Percentiles rank a stretch among this genome's conserved stretches.
Evolutionary conservation across 176 grass and related monocot species (phyloP).

Genomic region (Avena sativa): DNA sequence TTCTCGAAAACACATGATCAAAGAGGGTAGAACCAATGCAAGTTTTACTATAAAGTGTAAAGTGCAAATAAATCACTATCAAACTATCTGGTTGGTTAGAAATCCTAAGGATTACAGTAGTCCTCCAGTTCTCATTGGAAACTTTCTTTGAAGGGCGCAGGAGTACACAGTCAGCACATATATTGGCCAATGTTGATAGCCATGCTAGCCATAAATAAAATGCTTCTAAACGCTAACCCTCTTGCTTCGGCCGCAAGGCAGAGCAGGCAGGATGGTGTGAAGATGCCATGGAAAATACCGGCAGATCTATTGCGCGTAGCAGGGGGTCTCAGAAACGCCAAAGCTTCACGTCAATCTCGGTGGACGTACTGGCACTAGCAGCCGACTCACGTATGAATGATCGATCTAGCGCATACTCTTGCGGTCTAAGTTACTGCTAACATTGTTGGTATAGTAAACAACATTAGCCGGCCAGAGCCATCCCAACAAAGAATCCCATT

Average conservation of each 20-base stretch:
- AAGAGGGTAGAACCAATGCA: background rate
- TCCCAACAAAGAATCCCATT: background rate
- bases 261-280: background rate
- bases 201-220: background rate
- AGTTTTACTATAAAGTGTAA: background rate
- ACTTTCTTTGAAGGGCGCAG: background rate
- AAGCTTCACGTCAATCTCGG: background rate
- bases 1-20: no score
- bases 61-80: background rate
- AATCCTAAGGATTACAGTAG: background rate
- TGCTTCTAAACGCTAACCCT: background rate
- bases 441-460: background rate
- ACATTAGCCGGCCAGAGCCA: conserved; percentile 1
- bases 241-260: conserved; percentile 20
- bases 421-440: background rate
- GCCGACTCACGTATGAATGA: background rate
- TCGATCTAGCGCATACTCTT: conserved; percentile 9
- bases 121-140: background rate
- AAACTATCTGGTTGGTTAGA: background rate
- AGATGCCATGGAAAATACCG: background rate
- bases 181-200: background rate
- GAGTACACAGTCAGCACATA: background rate
- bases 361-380: background rate
- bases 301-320: background rate
- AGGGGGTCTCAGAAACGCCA: background rate